phyloP scores from a whole-genome alignment of 2,329 filamentous ascomycete genomes.

The Neopestalotiopsis sp. region DNA sequence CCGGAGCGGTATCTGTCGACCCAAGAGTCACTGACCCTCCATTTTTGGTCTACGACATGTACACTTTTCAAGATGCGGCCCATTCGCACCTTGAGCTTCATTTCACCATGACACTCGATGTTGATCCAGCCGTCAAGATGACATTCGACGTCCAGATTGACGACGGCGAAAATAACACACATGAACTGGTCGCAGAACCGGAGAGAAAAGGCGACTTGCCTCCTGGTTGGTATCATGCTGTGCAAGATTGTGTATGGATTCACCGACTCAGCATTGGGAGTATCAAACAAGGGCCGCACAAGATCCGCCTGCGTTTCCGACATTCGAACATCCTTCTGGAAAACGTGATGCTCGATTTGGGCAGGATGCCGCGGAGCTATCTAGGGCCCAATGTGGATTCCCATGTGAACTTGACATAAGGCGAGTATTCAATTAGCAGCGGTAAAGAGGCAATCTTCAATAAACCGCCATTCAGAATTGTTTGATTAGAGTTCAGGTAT shows the following conservation, averaged over 20 bases:
- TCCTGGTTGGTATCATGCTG: conserved; percentile 52
- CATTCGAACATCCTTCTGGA: conserved; percentile 41
- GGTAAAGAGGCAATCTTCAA: too few species aligned
- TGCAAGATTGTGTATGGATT: conserved; percentile 55
- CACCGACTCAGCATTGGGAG: conserved; percentile 39
- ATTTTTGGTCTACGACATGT: conserved; percentile 33
- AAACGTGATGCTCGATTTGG: conserved; percentile 40
- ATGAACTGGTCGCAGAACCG: conserved; percentile 43
- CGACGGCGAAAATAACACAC: conserved; percentile 38
- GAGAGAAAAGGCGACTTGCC: conserved; percentile 48
- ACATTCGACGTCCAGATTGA: conserved; percentile 55
- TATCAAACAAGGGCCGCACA: conserved; percentile 32
- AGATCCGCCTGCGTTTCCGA: conserved; percentile 35
- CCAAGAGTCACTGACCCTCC: conserved; percentile 17
- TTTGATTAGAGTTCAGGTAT: neutral
- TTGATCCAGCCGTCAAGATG: conserved; percentile 53
- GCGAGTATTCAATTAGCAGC: too few species aligned
- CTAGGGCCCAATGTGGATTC: conserved; percentile 36
- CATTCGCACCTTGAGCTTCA: conserved; percentile 23
- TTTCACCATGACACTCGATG: conserved; percentile 51
- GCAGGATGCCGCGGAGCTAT: conserved; percentile 39
- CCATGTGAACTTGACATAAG: neutral
- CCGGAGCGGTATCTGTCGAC: conserved; percentile 30
- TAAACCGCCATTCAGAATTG: too few species aligned
- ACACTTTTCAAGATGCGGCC: conserved; percentile 31